Base-by-base conservation (phyloP, 2,329 filamentous ascomycete genomes). In the Penicillium brasilianum region DNA sequence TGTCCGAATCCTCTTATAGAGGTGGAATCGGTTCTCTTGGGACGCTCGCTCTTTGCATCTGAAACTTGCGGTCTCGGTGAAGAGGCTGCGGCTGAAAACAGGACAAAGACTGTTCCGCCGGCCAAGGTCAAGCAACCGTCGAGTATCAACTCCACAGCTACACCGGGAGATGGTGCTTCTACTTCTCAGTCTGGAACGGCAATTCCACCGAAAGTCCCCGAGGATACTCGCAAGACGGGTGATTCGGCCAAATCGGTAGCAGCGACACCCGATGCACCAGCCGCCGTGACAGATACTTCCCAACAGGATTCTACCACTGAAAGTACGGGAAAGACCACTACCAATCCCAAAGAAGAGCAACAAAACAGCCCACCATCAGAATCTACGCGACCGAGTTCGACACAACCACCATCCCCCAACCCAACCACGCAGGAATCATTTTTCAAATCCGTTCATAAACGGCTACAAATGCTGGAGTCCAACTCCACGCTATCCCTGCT, bases 381-480 rank as follows among this genome's bases (percentile, higher is more conserved):
- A 36, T 63, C 68, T 2, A 69, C 59, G 3, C 68, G 71, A 62
- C 55, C 78, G 28, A 78, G 81, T 9, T 71, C 82, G 44, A 78
- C 80, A 28, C 78, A 85, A 67, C 79, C 83, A 1, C 74, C 83
- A 8, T 77, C 84, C 1, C 78, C 90, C 1, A 86, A 88, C 0
- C 93, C 94, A 2, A 93, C 93, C 0, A 95, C 96, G 0, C 95
- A 99, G 76, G 95, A 99, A 74, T 95, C 91, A 1, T 98, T 99
- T 78, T 99, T 97, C 84, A 98, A 98, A 76, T 92, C 93, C 4
- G 90, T 98, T 9, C 92, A 93, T 65, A 98, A 98, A 77, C 91
- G 95, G 1, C 84, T 99, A 4, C 91, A 94, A 66, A 88, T 93
- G 69, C 87, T 98, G 8, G 95, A 99, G 76, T 87, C 91, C 16